Conservation (phyloP, 768 basidiomycete genomes). For the Mycena amicta region DNA sequence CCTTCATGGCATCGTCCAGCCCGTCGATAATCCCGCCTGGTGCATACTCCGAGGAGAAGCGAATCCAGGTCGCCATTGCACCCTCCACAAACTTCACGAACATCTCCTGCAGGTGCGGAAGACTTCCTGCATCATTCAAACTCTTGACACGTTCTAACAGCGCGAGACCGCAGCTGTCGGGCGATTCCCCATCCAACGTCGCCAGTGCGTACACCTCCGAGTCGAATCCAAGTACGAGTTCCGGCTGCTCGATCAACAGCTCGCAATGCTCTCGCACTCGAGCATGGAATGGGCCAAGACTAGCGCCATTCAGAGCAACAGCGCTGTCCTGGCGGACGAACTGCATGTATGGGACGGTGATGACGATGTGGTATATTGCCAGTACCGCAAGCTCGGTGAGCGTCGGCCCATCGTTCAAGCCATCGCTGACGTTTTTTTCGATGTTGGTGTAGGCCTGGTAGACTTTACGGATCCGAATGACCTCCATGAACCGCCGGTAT, state of each 20-base stretch:
- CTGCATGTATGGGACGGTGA: conserved; percentile 25
- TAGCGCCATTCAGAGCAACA: conserved; percentile 13
- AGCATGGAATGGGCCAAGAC: conserved; percentile 22
- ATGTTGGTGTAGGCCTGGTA: conserved; percentile 2
- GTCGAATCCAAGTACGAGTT: conserved; percentile 16
- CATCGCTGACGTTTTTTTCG: conserved; percentile 22
- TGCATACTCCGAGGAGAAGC: conserved; percentile 18
- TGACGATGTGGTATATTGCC: conserved; percentile 14
- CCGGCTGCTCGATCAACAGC: conserved; percentile 17
- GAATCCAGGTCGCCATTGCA: conserved; percentile 12
- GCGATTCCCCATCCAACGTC: conserved; percentile 1
- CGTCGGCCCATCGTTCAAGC: conserved; percentile 22
- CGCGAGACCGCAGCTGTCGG: conserved; percentile 9
- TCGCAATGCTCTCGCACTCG: conserved; percentile 13
- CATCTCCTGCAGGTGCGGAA: conserved; percentile 12
- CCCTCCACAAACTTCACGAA: conserved; percentile 19
- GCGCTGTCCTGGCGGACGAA: conserved; percentile 10
- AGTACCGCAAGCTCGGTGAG: conserved; percentile 24
- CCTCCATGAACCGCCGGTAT: conserved; percentile 1
- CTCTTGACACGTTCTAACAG: conserved; percentile 5
- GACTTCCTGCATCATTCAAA: neutral
- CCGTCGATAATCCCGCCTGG: conserved; percentile 20
- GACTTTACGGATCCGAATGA: neutral
- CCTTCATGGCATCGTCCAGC: conserved; percentile 1
- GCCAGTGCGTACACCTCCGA: neutral